These are phyloP conservation scores for Zygotorulaspora florentina DNA, from an alignment of 805 yeast species.

Conservation along the genomic window DNA sequence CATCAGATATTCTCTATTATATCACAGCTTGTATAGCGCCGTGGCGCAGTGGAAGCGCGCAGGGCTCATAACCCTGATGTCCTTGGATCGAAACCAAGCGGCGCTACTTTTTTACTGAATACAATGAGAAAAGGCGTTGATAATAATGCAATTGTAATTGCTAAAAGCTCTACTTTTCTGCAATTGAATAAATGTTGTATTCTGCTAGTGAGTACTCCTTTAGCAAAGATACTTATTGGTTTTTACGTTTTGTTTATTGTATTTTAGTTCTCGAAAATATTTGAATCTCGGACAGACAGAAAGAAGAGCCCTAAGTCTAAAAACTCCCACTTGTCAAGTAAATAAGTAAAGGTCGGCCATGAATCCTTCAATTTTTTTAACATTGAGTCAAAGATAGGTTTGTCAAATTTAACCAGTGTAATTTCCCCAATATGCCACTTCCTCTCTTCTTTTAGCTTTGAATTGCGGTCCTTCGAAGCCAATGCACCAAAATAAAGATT, in stretches of 20 bases:
- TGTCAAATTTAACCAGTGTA: constrained; percentile 7
- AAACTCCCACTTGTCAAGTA: constrained; percentile 1
- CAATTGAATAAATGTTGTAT: background rate
- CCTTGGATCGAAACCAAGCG: constrained; percentile 96
- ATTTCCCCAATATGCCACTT: constrained; percentile 13
- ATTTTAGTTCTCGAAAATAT: constrained; percentile 10
- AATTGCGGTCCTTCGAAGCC: background rate
- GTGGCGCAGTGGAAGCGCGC: constrained; percentile 99
- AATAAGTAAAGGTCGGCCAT: constrained; percentile 5
- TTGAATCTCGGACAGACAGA: constrained; percentile 9
- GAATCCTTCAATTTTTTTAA: constrained; percentile 2
- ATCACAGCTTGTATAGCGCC: constrained; percentile 52
- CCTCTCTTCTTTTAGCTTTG: background rate
- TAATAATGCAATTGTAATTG: background rate
- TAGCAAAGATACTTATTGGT: background rate
- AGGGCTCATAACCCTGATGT: constrained; percentile 99
- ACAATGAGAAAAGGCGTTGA: background rate
- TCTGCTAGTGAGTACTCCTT: background rate
- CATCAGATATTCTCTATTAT: background rate
- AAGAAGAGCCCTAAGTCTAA: constrained; percentile 10
- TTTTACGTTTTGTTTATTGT: constrained; percentile 2
- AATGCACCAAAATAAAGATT: background rate
- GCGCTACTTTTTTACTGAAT: constrained; percentile 51
- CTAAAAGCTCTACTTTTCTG: background rate
- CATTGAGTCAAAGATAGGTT: constrained; percentile 3